Evolutionary conservation across 495 filamentous ascomycete species (phyloP), one percentile per base, ranked within the genome.

Genomic region (Halenospora varia): DNA sequence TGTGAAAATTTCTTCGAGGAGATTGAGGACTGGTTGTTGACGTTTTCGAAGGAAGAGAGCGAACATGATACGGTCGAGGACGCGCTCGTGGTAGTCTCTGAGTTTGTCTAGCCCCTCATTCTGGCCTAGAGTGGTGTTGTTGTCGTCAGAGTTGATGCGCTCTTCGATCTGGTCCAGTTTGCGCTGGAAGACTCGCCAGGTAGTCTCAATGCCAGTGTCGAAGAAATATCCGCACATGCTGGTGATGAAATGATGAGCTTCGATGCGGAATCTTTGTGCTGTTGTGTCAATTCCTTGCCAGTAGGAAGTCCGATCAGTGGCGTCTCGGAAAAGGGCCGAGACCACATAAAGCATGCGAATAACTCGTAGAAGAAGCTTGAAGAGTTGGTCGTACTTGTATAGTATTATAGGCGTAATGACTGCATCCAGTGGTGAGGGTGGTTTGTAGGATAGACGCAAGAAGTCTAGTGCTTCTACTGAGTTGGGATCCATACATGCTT

Each of bases 391-490:
- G 64, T 96, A 97, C 62, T 88, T 89, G 18, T 82, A 68, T 11
- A 98, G 73, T 1, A 84, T 74, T 0, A 71, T 66, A 0, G 80
- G 72, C 0, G 88, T 89, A 22, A 98, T 85, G 53, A 97, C 77
- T 0, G 83, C 73, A 35, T 86, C 82, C 0, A 98, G 77, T 2
- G 88, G 81, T 2, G 79, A 64, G 0, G 93, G 90, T 0, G 94
- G 82, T 40, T 83, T 87, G 73, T 96, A 98, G 51, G 90, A 85
- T 2, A 98, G 74, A 2, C 87, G 83, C 17, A 98, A 76, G 65
- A 98, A 97, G 68, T 98, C 94, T 17, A 97, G 75, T 0, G 94
- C 94, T 69, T 90, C 86, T 25, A 97, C 80, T 0, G 83, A 83
- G 63, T 88, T 79, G 0, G 90, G 85, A 64, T 97, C 82, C 73